Evolutionary conservation across 2,329 filamentous ascomycete genomes (phyloP).

Genomic region (Nemania abortiva): DNA sequence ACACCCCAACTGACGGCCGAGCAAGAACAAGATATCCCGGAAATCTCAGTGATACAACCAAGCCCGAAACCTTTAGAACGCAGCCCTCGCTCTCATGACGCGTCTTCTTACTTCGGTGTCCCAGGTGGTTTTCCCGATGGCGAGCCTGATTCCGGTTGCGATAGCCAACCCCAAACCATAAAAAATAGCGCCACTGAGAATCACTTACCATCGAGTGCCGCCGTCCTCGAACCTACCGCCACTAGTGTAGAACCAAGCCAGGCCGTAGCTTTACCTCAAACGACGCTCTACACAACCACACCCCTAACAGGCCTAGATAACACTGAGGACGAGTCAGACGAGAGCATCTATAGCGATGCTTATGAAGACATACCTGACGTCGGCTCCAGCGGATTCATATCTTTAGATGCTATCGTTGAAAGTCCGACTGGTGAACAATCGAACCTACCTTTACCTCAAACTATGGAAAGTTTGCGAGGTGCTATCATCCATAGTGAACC

Average conservation of each 20-base stretch:
- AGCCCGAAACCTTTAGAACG: constrained; percentile 53
- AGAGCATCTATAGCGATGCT: constrained; percentile 78
- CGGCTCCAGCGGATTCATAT: constrained; percentile 76
- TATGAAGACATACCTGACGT: constrained; percentile 77
- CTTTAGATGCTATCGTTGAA: constrained; percentile 77
- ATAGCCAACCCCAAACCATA: constrained; percentile 9
- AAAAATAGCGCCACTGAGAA: constrained; percentile 10
- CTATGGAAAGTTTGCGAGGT: constrained; percentile 23
- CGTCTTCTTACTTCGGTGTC: constrained; percentile 59
- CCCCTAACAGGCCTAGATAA: constrained; percentile 52
- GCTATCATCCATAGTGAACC: constrained; percentile 23
- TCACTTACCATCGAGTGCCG: constrained; percentile 10
- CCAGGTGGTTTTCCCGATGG: constrained; percentile 71
- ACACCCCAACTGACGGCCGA: background rate
- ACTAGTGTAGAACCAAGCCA: constrained; percentile 39
- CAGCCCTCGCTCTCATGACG: constrained; percentile 13
- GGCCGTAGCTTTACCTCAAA: constrained; percentile 43
- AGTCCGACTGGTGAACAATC: constrained; percentile 66
- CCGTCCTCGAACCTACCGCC: constrained; percentile 47
- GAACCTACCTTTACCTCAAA: constrained; percentile 43
- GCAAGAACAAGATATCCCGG: constrained; percentile 52
- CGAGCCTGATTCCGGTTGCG: constrained; percentile 29
- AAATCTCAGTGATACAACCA: constrained; percentile 60
- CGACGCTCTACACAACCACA: constrained; percentile 50
- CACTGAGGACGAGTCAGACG: constrained; percentile 57